These are phyloP conservation scores for Chondrus crispus DNA, from an alignment of 23 red algal species.

Conservation along the genomic window DNA sequence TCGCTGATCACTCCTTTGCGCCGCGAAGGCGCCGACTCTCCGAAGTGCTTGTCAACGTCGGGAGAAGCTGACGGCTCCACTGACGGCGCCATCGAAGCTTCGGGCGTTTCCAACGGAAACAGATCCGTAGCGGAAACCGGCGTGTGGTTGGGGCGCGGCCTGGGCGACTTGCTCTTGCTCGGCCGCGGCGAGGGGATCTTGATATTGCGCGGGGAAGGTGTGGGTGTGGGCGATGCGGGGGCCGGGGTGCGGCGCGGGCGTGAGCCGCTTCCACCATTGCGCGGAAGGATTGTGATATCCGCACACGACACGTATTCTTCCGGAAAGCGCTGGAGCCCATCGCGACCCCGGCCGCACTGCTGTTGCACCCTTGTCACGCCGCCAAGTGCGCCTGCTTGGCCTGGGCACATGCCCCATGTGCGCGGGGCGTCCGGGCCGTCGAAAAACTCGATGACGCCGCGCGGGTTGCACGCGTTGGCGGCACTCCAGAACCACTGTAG, in stretches of 20 bases:
- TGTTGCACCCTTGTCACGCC: slow-evolving; percentile 1
- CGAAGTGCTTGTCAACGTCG: not conserved
- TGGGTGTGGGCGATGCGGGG: not conserved
- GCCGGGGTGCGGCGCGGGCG: not conserved
- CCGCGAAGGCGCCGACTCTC: not conserved
- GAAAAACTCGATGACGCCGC: slow-evolving; percentile 53
- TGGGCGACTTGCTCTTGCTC: not conserved
- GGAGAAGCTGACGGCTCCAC: not conserved
- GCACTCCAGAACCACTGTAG: slow-evolving; percentile 69
- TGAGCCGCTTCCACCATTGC: not conserved
- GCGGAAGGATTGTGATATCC: slow-evolving; percentile 21
- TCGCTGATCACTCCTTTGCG: not conserved
- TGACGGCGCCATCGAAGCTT: not conserved
- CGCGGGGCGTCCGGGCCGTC: slow-evolving; percentile 8
- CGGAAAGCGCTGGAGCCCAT: not conserved
- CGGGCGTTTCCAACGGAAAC: not conserved
- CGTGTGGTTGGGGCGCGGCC: not conserved
- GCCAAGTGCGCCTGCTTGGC: slow-evolving; percentile 25
- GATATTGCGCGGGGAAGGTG: not conserved
- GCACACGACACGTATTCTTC: slow-evolving; percentile 58
- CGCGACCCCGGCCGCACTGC: not conserved
- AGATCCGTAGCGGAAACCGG: not conserved
- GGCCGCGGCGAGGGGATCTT: not conserved
- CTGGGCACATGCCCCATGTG: slow-evolving; percentile 37
- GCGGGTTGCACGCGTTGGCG: slow-evolving; percentile 56